Evolutionary conservation across 2,329 filamentous ascomycete genomes (phyloP).

Genomic region (Aspergillus bombycis): DNA sequence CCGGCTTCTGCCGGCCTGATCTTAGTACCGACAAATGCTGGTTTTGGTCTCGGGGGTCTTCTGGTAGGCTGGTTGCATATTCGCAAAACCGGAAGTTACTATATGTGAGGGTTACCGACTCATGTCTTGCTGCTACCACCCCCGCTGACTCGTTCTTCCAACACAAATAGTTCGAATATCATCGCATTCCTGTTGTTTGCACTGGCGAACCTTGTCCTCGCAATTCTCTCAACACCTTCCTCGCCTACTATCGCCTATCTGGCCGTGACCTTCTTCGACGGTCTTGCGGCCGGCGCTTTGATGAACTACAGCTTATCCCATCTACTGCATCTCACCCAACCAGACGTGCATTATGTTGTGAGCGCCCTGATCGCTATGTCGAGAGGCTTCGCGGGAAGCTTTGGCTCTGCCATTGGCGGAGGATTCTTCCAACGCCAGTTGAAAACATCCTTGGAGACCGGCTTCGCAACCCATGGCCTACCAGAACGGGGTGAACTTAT

Average conservation of each 20-base stretch:
- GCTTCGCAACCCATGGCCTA: slow-evolving; percentile 55
- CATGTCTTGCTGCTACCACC: background rate
- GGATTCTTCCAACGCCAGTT: slow-evolving; percentile 72
- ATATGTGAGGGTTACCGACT: slow-evolving; percentile 46
- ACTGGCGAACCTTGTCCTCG: slow-evolving; percentile 60
- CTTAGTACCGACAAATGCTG: slow-evolving; percentile 78
- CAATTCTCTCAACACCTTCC: slow-evolving; percentile 56
- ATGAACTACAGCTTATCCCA: slow-evolving; percentile 84
- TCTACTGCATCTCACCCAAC: slow-evolving; percentile 70
- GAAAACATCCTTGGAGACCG: slow-evolving; percentile 55
- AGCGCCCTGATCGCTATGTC: slow-evolving; percentile 78
- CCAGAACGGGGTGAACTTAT: slow-evolving; percentile 51
- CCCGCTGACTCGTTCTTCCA: background rate
- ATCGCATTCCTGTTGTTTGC: slow-evolving; percentile 66
- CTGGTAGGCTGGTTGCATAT: slow-evolving; percentile 77
- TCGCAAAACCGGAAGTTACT: slow-evolving; percentile 72
- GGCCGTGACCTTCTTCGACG: slow-evolving; percentile 67
- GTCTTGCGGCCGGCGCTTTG: slow-evolving; percentile 70
- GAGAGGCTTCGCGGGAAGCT: slow-evolving; percentile 78
- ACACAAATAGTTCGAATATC: slow-evolving; percentile 54
- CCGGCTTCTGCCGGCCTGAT: slow-evolving; percentile 74
- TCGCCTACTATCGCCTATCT: slow-evolving; percentile 61
- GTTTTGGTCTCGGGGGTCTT: slow-evolving; percentile 75
- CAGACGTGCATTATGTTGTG: slow-evolving; percentile 71
- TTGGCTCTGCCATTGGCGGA: slow-evolving; percentile 78